A percentile compares a stretch with the other conserved stretches of the same genome.
Evolutionary conservation across 495 filamentous ascomycete genomes (phyloP).

Genomic region (Lichenothelia convexa): DNA sequence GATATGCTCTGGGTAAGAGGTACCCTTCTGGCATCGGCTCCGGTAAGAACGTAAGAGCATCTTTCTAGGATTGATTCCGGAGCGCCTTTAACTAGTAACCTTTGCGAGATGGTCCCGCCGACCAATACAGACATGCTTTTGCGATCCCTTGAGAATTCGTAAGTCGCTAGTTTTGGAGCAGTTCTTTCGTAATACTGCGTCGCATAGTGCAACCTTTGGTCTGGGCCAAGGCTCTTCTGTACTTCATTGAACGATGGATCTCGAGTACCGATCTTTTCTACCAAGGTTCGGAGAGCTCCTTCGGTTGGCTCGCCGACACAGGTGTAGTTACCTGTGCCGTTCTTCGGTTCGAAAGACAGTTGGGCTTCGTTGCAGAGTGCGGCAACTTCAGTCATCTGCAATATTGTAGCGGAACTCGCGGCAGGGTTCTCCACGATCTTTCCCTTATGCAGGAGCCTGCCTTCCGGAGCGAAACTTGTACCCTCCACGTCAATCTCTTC

Average conservation of each 20-base stretch:
- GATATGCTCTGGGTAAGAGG: constrained; percentile 45
- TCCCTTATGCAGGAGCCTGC: constrained; percentile 48
- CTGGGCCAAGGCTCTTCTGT: constrained; percentile 27
- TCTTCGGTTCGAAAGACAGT: constrained; percentile 63
- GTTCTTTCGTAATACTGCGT: constrained; percentile 72
- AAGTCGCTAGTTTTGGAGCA: constrained; percentile 61
- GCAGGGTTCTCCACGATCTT: constrained; percentile 50
- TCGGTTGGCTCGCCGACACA: constrained; percentile 94
- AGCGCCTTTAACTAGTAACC: constrained; percentile 89
- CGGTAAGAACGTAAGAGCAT: constrained; percentile 62
- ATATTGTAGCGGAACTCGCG: constrained; percentile 56
- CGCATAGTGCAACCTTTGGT: constrained; percentile 51
- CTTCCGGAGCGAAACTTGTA: constrained; percentile 79
- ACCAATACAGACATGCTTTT: constrained; percentile 99
- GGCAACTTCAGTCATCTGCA: constrained; percentile 68
- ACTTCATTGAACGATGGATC: constrained; percentile 37
- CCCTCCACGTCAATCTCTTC: constrained; percentile 87
- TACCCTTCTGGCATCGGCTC: constrained; percentile 55
- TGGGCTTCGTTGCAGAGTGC: constrained; percentile 81
- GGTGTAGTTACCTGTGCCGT: constrained; percentile 42
- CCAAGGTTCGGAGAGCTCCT: constrained; percentile 75
- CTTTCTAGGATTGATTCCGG: constrained; percentile 87
- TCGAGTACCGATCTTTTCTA: constrained; percentile 80
- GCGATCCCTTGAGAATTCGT: constrained; percentile 92
- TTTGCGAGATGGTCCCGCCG: constrained; percentile 42